Evolutionary conservation across 2,329 filamentous ascomycete genomes (phyloP).

Genomic region (Calonectria fujianensis): DNA sequence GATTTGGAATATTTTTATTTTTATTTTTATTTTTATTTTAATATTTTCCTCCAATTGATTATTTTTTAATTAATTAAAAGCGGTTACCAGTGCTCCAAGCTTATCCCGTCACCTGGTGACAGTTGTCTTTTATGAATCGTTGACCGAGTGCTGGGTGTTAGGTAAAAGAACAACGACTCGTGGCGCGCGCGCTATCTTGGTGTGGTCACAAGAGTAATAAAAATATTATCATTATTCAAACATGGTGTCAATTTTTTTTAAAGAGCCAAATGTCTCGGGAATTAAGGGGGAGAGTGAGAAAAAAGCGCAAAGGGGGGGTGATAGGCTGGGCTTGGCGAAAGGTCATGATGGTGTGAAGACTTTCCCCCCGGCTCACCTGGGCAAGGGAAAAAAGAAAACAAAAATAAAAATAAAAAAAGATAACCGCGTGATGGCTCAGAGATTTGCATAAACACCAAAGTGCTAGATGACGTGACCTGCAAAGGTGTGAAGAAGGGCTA

Average conservation of each 20-base stretch:
- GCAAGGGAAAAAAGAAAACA: not conserved
- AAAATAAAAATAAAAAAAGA: slow-evolving; percentile 29
- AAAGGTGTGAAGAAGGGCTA: slow-evolving; percentile 31
- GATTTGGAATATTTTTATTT: not conserved
- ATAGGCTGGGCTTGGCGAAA: not conserved
- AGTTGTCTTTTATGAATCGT: not conserved
- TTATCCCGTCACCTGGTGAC: not conserved
- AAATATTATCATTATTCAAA: slow-evolving; percentile 20
- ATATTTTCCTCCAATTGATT: not conserved
- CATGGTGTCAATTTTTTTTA: not conserved
- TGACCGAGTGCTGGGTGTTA: not conserved
- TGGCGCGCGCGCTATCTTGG: not conserved
- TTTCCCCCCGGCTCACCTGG: not conserved
- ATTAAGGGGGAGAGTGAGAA: slow-evolving; percentile 16
- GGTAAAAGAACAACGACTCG: not conserved
- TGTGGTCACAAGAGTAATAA: slow-evolving; percentile 15
- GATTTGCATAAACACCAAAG: slow-evolving; percentile 29
- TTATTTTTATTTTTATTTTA: slow-evolving; percentile 10
- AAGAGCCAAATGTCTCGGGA: slow-evolving; percentile 16
- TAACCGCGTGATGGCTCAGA: slow-evolving; percentile 44
- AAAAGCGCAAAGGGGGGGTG: slow-evolving; percentile 2
- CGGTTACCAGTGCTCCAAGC: not conserved
- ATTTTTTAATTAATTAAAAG: not conserved
- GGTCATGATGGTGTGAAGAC: slow-evolving; percentile 11
- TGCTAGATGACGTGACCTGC: slow-evolving; percentile 37